Conservation (phyloP, 1,139 yeast species). For the Wickerhamomyces sp. region DNA sequence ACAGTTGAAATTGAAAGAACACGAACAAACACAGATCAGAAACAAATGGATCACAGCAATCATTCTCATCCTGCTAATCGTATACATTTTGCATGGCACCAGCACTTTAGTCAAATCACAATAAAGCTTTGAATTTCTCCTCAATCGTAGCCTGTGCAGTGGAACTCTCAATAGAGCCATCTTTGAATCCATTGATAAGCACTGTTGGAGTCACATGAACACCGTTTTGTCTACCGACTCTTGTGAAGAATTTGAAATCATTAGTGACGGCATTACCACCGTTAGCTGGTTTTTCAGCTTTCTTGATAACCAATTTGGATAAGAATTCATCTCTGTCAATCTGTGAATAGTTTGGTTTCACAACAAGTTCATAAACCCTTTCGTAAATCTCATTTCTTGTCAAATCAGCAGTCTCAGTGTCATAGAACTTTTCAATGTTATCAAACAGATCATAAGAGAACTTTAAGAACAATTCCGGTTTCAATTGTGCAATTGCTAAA, state of each 20-base stretch:
- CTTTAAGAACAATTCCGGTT: constrained; percentile 60
- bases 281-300: constrained; percentile 35
- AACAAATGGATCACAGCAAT: constrained; percentile 1
- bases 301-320: constrained; percentile 22
- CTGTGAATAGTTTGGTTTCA: constrained; percentile 42
- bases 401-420: constrained; percentile 49
- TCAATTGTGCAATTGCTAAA: constrained; percentile 57
- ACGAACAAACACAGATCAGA: constrained; percentile 1
- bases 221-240: constrained; percentile 73
- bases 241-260: constrained; percentile 71
- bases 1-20: no score
- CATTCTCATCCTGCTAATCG: background rate
- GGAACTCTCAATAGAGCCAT: constrained; percentile 38
- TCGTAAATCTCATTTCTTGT: constrained; percentile 54
- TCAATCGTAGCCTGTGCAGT: constrained; percentile 29
- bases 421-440: constrained; percentile 52
- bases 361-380: constrained; percentile 26
- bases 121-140: constrained; percentile 22
- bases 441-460: constrained; percentile 51
- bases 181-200: constrained; percentile 59
- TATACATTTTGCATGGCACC: background rate
- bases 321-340: constrained; percentile 36
- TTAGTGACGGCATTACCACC: constrained; percentile 52
- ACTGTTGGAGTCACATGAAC: constrained; percentile 87
- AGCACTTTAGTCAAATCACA: constrained; percentile 5